Percentiles rank a stretch among this genome's conserved stretches.
These are phyloP conservation scores for Podaxis sp. DNA, from an alignment of 768 basidiomycete genomes.

Conservation along the genomic window DNA sequence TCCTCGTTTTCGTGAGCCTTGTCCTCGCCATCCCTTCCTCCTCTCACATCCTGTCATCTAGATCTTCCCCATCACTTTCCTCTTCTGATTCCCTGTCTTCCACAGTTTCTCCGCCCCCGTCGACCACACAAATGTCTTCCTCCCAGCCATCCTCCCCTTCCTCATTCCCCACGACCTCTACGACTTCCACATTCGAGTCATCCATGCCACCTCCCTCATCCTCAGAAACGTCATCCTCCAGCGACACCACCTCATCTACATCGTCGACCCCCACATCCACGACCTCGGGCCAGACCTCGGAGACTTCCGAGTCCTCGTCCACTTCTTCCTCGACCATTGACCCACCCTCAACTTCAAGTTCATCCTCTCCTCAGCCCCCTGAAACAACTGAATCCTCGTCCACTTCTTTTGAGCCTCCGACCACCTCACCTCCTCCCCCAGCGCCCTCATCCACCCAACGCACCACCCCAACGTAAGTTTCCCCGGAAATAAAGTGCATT, in stretches of 20 bases:
- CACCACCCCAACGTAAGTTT: conserved; percentile 19
- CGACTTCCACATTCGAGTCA: conserved; percentile 21
- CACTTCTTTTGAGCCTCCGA: conserved; percentile 18
- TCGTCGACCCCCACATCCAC: conserved; percentile 5
- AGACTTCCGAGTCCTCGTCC: conserved; percentile 20
- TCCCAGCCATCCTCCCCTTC: conserved; percentile 18
- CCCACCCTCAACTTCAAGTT: conserved; percentile 22
- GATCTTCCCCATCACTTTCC: conserved; percentile 22
- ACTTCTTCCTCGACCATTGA: conserved; percentile 21
- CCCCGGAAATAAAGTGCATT: conserved; percentile 18
- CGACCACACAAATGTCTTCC: conserved; percentile 17
- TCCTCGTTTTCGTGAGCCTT: conserved; percentile 4
- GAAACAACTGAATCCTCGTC: background rate
- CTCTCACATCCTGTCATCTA: conserved; percentile 20
- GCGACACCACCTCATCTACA: conserved; percentile 10
- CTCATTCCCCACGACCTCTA: conserved; percentile 18
- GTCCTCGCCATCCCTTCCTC: conserved; percentile 19
- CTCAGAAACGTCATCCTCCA: conserved; percentile 14
- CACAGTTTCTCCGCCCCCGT: conserved; percentile 18
- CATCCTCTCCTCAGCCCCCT: conserved; percentile 3
- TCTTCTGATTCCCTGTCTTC: conserved; percentile 20
- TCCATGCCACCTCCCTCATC: conserved; percentile 22
- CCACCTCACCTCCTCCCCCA: conserved; percentile 20
- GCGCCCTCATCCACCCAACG: conserved; percentile 18
- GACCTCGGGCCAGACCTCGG: conserved; percentile 18